Conservation (phyloP, 306 rosid species). For the Vigna radiata region DNA sequence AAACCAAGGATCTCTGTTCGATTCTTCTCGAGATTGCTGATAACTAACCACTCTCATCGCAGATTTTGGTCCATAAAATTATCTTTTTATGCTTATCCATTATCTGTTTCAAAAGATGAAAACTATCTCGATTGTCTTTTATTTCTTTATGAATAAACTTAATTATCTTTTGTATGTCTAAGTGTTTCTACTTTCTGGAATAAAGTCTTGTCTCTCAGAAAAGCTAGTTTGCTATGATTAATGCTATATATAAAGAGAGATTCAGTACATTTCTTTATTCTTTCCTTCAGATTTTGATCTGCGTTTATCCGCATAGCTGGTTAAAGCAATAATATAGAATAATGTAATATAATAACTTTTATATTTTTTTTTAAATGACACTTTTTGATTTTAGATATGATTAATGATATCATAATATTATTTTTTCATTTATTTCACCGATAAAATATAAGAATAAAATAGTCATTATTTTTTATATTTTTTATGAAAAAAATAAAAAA, state of each 20-base stretch:
- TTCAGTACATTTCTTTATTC: background rate
- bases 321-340: background rate
- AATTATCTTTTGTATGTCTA: background rate
- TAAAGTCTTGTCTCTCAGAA: background rate
- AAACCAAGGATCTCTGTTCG: conserved; percentile 42
- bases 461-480: no score
- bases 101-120: background rate
- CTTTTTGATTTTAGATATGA: background rate
- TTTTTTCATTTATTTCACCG: no score
- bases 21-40: conserved; percentile 50
- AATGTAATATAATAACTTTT: background rate
- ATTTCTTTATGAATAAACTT: no score
- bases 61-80: background rate
- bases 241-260: background rate
- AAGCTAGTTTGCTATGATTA: no score
- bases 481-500: no score
- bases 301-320: no score
- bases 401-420: no score
- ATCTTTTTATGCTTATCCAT: background rate
- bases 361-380: background rate
- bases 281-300: background rate
- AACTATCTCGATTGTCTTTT: no score
- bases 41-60: background rate
- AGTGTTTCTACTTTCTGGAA: background rate
- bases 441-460: no score